Base-by-base conservation (phyloP, 768 basidiomycete species). In the Fibroporia radiculosa region DNA sequence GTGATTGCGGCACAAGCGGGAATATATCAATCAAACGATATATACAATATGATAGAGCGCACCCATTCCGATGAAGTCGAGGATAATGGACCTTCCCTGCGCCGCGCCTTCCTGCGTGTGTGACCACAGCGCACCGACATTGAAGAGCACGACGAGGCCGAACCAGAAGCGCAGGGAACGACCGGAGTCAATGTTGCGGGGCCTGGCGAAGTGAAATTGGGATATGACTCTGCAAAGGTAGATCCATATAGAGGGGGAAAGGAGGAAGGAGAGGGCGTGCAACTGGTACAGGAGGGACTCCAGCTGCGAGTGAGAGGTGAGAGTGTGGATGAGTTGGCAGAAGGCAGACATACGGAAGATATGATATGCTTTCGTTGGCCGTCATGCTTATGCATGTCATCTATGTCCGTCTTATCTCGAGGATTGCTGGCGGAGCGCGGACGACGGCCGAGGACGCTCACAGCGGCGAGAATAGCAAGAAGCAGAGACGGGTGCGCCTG, bases 21-120 rank as follows among this genome's bases (percentile, higher is more conserved):
- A 35, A 0, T 48, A 40, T 32, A 25, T 11, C 26, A 41, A 23
- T 36, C n/a, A n/a, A 28, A 20, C 3, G 19, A 19, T 24, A 22
- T n/a, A 6, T n/a, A 24, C 24, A 8, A 25, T 13, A 11, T 16
- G 19, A 32, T 23, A 34, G n/a, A 22, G 70, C 80, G 40, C 53
- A 88, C 87, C 77, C 70, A 79, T 71, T 44, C 87, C 86, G 47
- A 89, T 74, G 56, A 89, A 89, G 59, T 89, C 86, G 48, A 90
- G 75, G 26, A 90, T 62, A 55, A 87, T 63, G 8, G 75, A 67
- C 53, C 80, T 70, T n/a, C 78, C 77, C 45, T 80, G 73, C 23
- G 70, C 60, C 42, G 75, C 64, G 4, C 75, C 74, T 29, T 69
- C 61, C 24, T 66, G 68, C 44, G 72, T 67, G 53, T 90, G 87